Evolutionary conservation across 305 asterid species (phyloP), one percentile per base, ranked within the genome.

Genomic region (Petunia hybrid): DNA sequence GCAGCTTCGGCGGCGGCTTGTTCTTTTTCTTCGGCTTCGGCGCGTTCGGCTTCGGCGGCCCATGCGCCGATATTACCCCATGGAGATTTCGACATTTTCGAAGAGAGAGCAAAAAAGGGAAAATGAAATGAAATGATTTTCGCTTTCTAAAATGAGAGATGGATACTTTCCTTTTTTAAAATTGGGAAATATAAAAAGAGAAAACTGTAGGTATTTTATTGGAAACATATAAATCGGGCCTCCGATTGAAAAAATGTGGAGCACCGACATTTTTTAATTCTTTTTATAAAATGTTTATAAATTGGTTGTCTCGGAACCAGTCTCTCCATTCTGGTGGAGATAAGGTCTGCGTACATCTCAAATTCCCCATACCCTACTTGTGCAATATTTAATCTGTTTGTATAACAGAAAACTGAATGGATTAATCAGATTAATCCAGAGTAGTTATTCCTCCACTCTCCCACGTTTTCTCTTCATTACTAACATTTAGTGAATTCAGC

Each of bases 11-110:
- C 86, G 77, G 83, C 91, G 68, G 92, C 95, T 60, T 87, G 90
- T 80, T 88, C 97, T n/a, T 86, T 87, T 78, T 92, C 92, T 84
- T 91, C 98, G 56, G 89, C 91, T 81, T 92, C 97, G 31, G 85
- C 98, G 40, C 90, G 94, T 83, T 94, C 98, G 79, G 96, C 87
- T 65, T 94, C 97, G 81, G 94, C 97, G n/a, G 98, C 98, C 98
- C 98, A 94, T 10, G 88, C 89, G 82, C 97, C 97, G 86, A 94
- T 83, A 63, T 87, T 90, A 35, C 90, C 92, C 98, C 96, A 94
- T 61, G 98, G 90, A 82, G 97, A 90, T 87, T 92, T 92, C 87
- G 96, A 91, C 97, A 92, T 92, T 88, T 83, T 82, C 85, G 83
- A 39, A 76, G 78, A 74, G 46, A 53, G 78, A 35, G 31, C 31